Conservation (phyloP, 192 early-diverging fungal species). For the Jimgerdemannia flammicorona region DNA sequence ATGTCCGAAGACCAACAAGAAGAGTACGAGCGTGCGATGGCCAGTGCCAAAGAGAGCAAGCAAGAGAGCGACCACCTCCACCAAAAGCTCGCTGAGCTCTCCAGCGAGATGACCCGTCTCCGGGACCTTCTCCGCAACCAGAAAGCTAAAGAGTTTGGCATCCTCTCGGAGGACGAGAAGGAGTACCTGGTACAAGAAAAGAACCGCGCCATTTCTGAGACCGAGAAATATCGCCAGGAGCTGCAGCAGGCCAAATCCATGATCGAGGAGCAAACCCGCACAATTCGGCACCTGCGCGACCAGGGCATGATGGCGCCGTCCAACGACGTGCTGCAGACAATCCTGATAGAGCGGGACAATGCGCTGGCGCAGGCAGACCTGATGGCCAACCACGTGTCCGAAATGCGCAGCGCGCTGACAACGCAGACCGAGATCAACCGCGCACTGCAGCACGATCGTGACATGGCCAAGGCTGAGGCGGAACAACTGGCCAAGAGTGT, state of each 20-base stretch:
- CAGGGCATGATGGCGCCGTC: background rate
- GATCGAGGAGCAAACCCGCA: constrained; percentile 13
- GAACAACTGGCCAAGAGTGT: no score
- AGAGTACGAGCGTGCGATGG: constrained; percentile 28
- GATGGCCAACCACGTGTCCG: no score
- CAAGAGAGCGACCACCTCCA: constrained; percentile 22
- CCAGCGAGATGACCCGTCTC: constrained; percentile 15
- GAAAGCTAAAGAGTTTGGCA: no score
- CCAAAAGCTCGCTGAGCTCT: constrained; percentile 15
- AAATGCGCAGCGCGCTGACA: no score
- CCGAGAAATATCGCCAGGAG: background rate
- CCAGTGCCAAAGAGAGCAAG: constrained; percentile 9
- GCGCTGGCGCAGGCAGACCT: no score
- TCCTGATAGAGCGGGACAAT: no score
- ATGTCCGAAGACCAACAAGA: constrained; percentile 35
- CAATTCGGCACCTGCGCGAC: constrained; percentile 7
- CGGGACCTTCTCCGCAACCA: background rate
- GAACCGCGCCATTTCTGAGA: background rate
- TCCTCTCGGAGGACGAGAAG: no score
- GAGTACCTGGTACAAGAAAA: no score
- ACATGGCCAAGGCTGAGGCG: no score
- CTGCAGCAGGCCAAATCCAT: background rate
- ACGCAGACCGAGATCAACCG: no score
- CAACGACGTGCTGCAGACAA: no score
- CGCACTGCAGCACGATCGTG: no score